Conservation (phyloP, 169 alveolate species). For the Plasmodium billcollinsi region DNA sequence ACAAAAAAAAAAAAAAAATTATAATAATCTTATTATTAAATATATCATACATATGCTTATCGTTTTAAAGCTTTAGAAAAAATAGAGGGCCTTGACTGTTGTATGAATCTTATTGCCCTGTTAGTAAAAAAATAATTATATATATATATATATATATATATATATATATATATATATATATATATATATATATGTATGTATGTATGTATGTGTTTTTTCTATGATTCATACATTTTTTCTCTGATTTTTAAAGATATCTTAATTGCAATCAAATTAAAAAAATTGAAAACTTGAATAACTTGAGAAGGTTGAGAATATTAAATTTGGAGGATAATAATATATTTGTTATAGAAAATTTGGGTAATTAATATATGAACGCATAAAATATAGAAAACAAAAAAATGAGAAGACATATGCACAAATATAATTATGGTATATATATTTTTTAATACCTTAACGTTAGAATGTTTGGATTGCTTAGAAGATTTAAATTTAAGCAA, state of each 20-base stretch:
- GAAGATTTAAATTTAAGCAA: constrained; percentile 66
- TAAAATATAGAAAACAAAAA: too few relatives aligned
- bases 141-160: not conserved
- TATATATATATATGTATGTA: not conserved
- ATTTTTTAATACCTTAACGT: not conserved
- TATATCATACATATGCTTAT: not conserved
- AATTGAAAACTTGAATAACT: constrained; percentile 45
- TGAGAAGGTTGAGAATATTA: constrained; percentile 39
- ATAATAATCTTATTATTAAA: too few relatives aligned
- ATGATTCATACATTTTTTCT: not conserved
- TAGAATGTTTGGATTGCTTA: constrained; percentile 32
- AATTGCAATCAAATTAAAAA: constrained; percentile 46
- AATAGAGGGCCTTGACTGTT: constrained; percentile 49
- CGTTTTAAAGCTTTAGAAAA: constrained; percentile 47
- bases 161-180: not conserved
- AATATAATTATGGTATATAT: not conserved
- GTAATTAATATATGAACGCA: constrained; percentile 13
- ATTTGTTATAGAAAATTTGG: constrained; percentile 60
- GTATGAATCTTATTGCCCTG: constrained; percentile 62
- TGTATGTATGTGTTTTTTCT: not conserved
- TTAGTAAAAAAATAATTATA: constrained; percentile 19
- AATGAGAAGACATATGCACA: not conserved
- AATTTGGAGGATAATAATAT: constrained; percentile 66
- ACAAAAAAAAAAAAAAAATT: too few relatives aligned
- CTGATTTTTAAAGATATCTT: constrained; percentile 24